Evolutionary conservation across 306 rosid genomes (phyloP).

Genomic region (Rosa lucieae): DNA sequence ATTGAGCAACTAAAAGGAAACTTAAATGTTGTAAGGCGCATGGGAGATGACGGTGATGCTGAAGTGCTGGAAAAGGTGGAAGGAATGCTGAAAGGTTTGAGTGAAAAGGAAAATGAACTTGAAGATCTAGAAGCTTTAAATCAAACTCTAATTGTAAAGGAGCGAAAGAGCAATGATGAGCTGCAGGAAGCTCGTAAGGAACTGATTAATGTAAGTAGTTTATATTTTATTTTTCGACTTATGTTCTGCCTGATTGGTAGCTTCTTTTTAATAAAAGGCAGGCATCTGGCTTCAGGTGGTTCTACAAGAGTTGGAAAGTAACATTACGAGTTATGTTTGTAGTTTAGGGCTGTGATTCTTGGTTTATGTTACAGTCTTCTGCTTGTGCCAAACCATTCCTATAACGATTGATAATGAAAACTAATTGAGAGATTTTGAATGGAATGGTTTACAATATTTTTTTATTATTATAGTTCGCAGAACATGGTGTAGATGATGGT

Average conservation of each 20-base stretch:
- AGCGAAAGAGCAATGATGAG: slow-evolving; percentile 91
- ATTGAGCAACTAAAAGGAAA: slow-evolving; percentile 79
- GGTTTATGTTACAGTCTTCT: not conserved
- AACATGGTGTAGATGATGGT: not conserved
- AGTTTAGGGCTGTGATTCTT: not conserved
- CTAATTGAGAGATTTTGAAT: not conserved
- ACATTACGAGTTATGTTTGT: too few relatives aligned
- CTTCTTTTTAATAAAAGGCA: slow-evolving; percentile 6
- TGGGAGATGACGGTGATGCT: slow-evolving; percentile 77
- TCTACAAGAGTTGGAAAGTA: slow-evolving; percentile 7
- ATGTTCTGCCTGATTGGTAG: not conserved
- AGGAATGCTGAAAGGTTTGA: slow-evolving; percentile 52
- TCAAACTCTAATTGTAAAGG: slow-evolving; percentile 72
- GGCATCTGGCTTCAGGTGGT: slow-evolving; percentile 23
- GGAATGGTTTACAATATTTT: not conserved
- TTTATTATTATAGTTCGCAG: not conserved
- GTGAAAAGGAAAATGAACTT: slow-evolving; percentile 78
- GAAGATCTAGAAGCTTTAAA: slow-evolving; percentile 64
- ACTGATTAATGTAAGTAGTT: slow-evolving; percentile 64
- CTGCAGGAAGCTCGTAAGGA: slow-evolving; percentile 94
- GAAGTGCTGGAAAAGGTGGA: slow-evolving; percentile 79
- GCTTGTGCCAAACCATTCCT: not conserved
- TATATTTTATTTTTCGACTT: not conserved
- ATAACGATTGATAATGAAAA: not conserved
- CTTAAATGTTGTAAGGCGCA: slow-evolving; percentile 76